Percentiles rank a stretch among this genome's conserved stretches.
Evolutionary conservation across 129 eudicot species (phyloP).

Genomic region (Centrapalus pauciflorus): DNA sequence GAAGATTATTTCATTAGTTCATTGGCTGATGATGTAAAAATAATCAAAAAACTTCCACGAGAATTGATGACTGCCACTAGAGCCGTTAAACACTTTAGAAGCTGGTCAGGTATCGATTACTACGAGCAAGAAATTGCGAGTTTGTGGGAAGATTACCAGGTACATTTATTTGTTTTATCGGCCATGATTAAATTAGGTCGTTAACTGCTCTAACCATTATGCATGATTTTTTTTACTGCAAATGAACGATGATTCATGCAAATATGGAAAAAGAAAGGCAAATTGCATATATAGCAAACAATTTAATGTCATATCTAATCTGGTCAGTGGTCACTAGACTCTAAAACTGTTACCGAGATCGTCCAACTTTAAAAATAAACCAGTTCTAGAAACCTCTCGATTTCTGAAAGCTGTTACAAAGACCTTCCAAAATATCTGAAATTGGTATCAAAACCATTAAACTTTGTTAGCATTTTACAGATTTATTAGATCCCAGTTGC

Average conservation of each 20-base stretch:
- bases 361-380: not conserved
- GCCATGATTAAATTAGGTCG: not conserved
- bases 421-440: too few relatives aligned
- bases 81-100: conserved; percentile 90
- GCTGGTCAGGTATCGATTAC: conserved; percentile 97
- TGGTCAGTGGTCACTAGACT: too few relatives aligned
- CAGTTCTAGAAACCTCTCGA: too few relatives aligned
- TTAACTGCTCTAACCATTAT: too few relatives aligned
- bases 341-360: not conserved
- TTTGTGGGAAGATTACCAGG: conserved; percentile 86
- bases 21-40: conserved; percentile 69
- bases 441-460: not conserved
- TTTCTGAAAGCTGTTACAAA: too few relatives aligned
- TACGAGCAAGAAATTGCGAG: conserved; percentile 78
- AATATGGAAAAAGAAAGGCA: not conserved
- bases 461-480: not conserved
- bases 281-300: not conserved
- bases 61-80: conserved; percentile 69
- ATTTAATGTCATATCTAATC: not conserved
- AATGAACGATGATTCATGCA: not conserved
- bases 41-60: conserved; percentile 71
- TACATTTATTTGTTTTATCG: conserved; percentile 11
- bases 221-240: not conserved
- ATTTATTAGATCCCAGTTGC: not conserved
- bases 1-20: conserved; percentile 72